Conservation (phyloP, 768 basidiomycete genomes). For the Lactifluus echinatus region DNA sequence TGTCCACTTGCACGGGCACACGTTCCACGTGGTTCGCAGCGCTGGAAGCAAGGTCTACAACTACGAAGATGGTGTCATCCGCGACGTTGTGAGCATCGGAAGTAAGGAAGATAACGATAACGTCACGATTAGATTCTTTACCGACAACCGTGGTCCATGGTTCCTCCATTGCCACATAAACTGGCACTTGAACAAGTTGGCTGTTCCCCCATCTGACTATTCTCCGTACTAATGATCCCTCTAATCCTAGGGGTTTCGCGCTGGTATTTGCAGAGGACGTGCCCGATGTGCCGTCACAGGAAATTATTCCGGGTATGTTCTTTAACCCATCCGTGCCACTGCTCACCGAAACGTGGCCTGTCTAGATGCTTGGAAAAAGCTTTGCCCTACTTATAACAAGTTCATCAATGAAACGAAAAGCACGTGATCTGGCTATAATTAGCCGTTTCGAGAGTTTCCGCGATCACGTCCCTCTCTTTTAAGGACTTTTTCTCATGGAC, state of each 20-base stretch:
- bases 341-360: background rate
- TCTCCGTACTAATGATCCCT: background rate
- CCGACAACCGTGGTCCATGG: constrained; percentile 25
- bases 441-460: too few species aligned
- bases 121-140: constrained; percentile 23
- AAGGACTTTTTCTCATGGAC: too few species aligned
- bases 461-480: too few species aligned
- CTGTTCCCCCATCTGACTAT: background rate
- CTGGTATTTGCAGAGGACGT: constrained; percentile 12
- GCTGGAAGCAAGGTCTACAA: constrained; percentile 16
- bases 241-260: constrained; percentile 6
- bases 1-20: too few species aligned
- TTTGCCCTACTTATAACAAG: background rate
- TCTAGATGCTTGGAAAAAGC: background rate
- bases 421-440: too few species aligned
- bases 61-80: constrained; percentile 32
- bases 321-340: background rate
- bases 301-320: background rate
- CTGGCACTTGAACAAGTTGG: constrained; percentile 22
- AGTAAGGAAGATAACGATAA: constrained; percentile 1
- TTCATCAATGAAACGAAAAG: background rate
- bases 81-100: constrained; percentile 33
- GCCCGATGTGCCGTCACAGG: background rate
- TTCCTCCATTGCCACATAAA: constrained; percentile 27
- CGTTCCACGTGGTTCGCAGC: too few species aligned